Evolutionary conservation across 352 stramenopile genomes (phyloP), one percentile per base, ranked within the genome.

Genomic region (Globisporangium orthogonon): DNA sequence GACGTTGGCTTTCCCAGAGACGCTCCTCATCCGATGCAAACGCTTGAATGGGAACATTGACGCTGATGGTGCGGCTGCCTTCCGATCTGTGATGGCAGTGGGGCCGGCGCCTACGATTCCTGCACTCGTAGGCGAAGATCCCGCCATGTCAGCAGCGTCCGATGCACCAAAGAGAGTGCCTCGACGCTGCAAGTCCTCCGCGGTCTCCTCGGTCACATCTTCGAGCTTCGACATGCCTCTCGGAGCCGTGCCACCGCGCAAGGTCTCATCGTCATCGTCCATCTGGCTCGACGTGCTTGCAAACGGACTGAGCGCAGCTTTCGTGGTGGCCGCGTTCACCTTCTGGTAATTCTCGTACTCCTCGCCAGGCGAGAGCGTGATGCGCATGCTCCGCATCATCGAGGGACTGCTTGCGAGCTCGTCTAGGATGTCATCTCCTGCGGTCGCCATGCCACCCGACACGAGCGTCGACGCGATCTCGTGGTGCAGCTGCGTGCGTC

Each of bases 291-390:
- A 52, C 14, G 62, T 68, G 51, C 63, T 60, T 9, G 54, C 44
- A 9, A 70, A 58, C 13, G 63, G 50, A 10, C 48, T 63, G 23
- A 30, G 40, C 37, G 18, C 10, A 1, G 53, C 58, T 39, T 59
- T 68, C 18, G 5, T 60, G 39, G 73, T 80, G 31, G 69, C 75
- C 2, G 68, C 66, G 39, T 73, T 60, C 45, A 87, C 55, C 62
- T 86, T 86, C 56, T 84, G 71, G 54, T 84, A 86, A 48, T 87
- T 80, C 65, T 85, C 77, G 49, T 86, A 87, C 45, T 87, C 77
- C 58, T 87, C 77, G 23, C 74, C 77, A 1, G 77, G 77, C 23
- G 77, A 87, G 33, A 87, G 74, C 17, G 77, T 79, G 74, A 87
- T 81, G 56, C 66, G 71, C 40, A 87, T 80, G 44, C 74, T 68